These are phyloP conservation scores for Bombardia bombarda DNA, from an alignment of 495 filamentous ascomycete species.

Conservation along the genomic window DNA sequence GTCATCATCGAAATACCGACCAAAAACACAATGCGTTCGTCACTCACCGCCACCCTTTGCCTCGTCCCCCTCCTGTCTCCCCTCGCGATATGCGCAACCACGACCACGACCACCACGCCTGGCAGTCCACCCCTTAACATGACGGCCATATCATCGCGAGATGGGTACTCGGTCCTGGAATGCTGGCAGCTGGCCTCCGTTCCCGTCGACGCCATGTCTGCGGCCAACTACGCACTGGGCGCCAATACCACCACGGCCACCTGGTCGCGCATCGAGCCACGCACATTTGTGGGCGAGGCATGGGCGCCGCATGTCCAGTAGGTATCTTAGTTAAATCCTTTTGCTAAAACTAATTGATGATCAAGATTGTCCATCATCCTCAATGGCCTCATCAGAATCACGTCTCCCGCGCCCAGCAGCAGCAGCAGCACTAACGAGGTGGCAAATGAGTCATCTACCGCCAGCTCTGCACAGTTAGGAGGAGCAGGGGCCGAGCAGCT, in stretches of 20 bases:
- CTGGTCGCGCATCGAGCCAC: slow-evolving; percentile 20
- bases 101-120: too few relatives aligned
- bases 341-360: background rate
- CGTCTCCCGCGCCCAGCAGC: slow-evolving; percentile 11
- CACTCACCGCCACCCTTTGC: too few relatives aligned
- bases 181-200: slow-evolving; percentile 19
- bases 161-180: slow-evolving; percentile 21
- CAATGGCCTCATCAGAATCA: slow-evolving; percentile 23
- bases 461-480: background rate
- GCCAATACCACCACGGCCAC: slow-evolving; percentile 15
- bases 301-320: slow-evolving; percentile 23
- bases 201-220: slow-evolving; percentile 18
- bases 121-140: slow-evolving; percentile 19
- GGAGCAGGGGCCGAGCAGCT: background rate
- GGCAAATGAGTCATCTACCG: slow-evolving; percentile 1
- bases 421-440: background rate
- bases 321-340: too few relatives aligned
- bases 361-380: slow-evolving; percentile 17
- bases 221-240: slow-evolving; percentile 19
- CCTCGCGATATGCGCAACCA: too few relatives aligned
- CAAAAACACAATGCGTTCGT: too few relatives aligned
- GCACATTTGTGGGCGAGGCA: slow-evolving; percentile 17
- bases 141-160: slow-evolving; percentile 18
- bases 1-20: too few relatives aligned
- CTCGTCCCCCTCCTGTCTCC: too few relatives aligned